Evolutionary conservation across 2,329 filamentous ascomycete genomes (phyloP), one percentile per base, ranked within the genome.

Genomic region (Ceratocystis destructans): DNA sequence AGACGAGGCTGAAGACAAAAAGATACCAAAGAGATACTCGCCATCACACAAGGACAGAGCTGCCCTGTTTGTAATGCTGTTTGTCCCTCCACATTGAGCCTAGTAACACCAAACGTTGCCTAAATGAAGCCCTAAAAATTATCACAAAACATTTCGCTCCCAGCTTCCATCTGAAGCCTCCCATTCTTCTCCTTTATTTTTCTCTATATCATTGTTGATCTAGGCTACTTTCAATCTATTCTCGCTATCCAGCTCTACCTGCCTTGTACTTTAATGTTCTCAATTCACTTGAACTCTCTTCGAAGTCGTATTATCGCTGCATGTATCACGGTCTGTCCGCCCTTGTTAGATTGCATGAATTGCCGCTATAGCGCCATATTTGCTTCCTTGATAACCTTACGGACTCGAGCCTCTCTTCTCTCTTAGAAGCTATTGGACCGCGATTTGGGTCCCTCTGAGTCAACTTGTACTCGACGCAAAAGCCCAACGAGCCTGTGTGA

Each of bases 311-410:
- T 41, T 41, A 41, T 41, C 12, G 37, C 37, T 41, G 37, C 0
- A 41, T 41, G 37, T 41, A 41, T 41, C 22, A 53, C 48, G 48
- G 48, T 15, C 15, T 25, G 48, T 25, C 48, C 48, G 48, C 22
- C 22, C 44, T 61, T 22, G 28, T 12, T 17, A 61, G 31, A 22
- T 33, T 45, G 61, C 61, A 62, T 62, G 33, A 62, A 62, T 62
- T 46, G 7, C 37, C 17, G 12, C 37, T 44, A 25, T 41, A 62
- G 44, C 61, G 61, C 46, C 61, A 44, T 62, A 10, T 22, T 22
- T 48, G n/a, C 20, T 48, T 25, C 20, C 22, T 53, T 53, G 48
- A 10, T 22, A 10, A 12, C 48, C 37, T 41, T 41, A 15, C 3
- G 3, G 10, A 15, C 37, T 41, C 37, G 37, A 41, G 37, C 37